A percentile compares a stretch with the other conserved stretches of the same genome.
Conservation (phyloP, 2,329 filamentous ascomycete species). For the Cordyceps sp. region DNA sequence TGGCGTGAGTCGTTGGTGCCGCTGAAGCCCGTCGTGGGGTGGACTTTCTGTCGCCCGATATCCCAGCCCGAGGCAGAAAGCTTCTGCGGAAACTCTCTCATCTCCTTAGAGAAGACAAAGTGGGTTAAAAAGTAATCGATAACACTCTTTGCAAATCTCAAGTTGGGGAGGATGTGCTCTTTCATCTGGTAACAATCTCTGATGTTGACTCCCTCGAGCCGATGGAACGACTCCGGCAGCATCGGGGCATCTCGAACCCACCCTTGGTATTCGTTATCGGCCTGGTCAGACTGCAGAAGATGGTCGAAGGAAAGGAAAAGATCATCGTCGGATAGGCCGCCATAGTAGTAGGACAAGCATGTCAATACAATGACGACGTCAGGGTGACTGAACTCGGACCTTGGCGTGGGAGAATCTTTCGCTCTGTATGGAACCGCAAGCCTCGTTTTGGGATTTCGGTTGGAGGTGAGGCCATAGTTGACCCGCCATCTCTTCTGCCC, state of each 20-base stretch:
- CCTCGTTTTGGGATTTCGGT: conserved; percentile 16
- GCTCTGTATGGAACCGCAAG: conserved; percentile 41
- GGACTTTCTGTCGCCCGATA: conserved; percentile 24
- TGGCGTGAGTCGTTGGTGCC: conserved; percentile 45
- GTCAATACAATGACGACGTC: conserved; percentile 38
- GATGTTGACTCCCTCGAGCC: conserved; percentile 32
- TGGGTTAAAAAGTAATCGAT: conserved; percentile 45
- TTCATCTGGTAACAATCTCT: neutral
- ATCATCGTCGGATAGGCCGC: conserved; percentile 31
- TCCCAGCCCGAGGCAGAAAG: conserved; percentile 51
- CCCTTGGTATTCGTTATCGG: conserved; percentile 26
- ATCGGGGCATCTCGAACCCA: conserved; percentile 18
- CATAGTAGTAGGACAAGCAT: conserved; percentile 33
- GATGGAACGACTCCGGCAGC: neutral
- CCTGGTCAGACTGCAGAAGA: conserved; percentile 32
- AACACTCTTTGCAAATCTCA: conserved; percentile 30
- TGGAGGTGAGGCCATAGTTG: conserved; percentile 33
- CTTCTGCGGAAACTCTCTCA: conserved; percentile 43
- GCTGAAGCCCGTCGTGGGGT: conserved; percentile 44
- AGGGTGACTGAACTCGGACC: conserved; percentile 42
- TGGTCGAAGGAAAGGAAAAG: conserved; percentile 26
- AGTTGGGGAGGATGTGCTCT: conserved; percentile 28
- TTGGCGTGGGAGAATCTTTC: conserved; percentile 34
- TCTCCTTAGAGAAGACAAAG: conserved; percentile 41
- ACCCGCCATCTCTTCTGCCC: conserved; percentile 42